Evolutionary conservation across 441 rosid genomes (phyloP).

Genomic region (Euphorbia neoarborescens): DNA sequence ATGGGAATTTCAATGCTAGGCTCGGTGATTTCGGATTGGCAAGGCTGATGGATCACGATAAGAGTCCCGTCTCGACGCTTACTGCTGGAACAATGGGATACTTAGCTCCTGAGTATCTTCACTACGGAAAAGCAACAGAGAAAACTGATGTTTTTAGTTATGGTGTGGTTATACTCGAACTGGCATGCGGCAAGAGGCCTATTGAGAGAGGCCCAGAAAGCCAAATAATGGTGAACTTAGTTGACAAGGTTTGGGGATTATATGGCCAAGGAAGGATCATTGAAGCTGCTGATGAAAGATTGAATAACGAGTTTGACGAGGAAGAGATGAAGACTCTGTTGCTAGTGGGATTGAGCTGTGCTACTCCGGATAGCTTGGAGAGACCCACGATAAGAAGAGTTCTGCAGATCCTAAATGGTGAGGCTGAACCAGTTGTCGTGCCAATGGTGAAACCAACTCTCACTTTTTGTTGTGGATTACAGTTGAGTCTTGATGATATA

Average conservation of each 20-base stretch:
- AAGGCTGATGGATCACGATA: constrained; percentile 78
- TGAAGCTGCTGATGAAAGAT: constrained; percentile 60
- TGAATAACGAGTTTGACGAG: constrained; percentile 47
- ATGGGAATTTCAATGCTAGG: constrained; percentile 65
- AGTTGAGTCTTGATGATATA: constrained; percentile 61
- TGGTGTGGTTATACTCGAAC: constrained; percentile 78
- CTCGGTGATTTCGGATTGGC: constrained; percentile 91
- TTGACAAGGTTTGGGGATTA: constrained; percentile 85
- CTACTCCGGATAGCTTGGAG: constrained; percentile 60
- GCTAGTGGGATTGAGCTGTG: constrained; percentile 71
- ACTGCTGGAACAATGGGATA: constrained; percentile 98
- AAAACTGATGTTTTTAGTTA: constrained; percentile 81
- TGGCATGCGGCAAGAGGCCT: constrained; percentile 86
- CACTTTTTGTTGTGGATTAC: constrained; percentile 50
- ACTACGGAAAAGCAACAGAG: constrained; percentile 79
- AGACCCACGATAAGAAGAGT: constrained; percentile 81
- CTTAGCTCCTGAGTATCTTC: constrained; percentile 92
- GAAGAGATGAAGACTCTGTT: constrained; percentile 74
- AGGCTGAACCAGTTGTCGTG: constrained; percentile 40
- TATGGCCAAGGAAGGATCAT: constrained; percentile 56
- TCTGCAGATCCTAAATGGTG: constrained; percentile 72
- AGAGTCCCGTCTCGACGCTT: constrained; percentile 80
- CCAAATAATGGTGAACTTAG: constrained; percentile 71
- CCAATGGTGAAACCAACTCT: constrained; percentile 70
- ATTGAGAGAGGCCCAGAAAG: constrained; percentile 58